These are phyloP conservation scores for Streptanthus diversifolius DNA, from an alignment of 345 rosid species.

Conservation along the genomic window DNA sequence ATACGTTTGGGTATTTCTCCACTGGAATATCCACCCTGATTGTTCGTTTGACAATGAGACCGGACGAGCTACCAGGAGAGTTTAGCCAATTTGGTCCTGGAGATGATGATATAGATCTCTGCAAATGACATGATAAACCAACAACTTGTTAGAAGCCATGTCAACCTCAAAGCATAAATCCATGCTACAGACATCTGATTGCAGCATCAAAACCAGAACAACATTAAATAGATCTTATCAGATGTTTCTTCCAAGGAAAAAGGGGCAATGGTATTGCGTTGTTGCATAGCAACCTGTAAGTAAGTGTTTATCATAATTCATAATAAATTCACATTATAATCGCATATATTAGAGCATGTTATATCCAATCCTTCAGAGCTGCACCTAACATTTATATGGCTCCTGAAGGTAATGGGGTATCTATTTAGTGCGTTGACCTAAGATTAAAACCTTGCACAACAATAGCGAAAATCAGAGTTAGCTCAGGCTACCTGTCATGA, in stretches of 20 bases:
- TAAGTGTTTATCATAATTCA: constrained; percentile 12
- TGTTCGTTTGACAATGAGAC: constrained; percentile 83
- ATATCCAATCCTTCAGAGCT: constrained; percentile 10
- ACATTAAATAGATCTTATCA: constrained; percentile 22
- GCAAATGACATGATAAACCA: constrained; percentile 43
- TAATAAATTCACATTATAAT: constrained; percentile 10
- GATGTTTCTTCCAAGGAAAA: constrained; percentile 7
- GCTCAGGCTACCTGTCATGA: constrained; percentile 48
- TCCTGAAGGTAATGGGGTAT: constrained; percentile 16
- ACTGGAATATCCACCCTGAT: constrained; percentile 94
- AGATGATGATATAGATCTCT: constrained; percentile 63
- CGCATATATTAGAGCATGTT: neutral
- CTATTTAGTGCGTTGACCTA: constrained; percentile 17
- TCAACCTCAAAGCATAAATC: neutral
- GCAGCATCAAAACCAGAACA: constrained; percentile 20
- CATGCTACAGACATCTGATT: neutral
- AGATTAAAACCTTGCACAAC: constrained; percentile 1
- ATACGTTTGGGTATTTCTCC: constrained; percentile 79
- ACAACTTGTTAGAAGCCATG: constrained; percentile 30
- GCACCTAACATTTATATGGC: constrained; percentile 15
- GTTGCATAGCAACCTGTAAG: constrained; percentile 18
- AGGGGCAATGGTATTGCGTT: neutral
- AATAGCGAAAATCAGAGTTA: constrained; percentile 29
- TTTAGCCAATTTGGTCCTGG: constrained; percentile 74
- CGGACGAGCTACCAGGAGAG: constrained; percentile 77